Evolutionary conservation across 2,329 filamentous ascomycete species (phyloP).

Genomic region (Didymella keratinophila): DNA sequence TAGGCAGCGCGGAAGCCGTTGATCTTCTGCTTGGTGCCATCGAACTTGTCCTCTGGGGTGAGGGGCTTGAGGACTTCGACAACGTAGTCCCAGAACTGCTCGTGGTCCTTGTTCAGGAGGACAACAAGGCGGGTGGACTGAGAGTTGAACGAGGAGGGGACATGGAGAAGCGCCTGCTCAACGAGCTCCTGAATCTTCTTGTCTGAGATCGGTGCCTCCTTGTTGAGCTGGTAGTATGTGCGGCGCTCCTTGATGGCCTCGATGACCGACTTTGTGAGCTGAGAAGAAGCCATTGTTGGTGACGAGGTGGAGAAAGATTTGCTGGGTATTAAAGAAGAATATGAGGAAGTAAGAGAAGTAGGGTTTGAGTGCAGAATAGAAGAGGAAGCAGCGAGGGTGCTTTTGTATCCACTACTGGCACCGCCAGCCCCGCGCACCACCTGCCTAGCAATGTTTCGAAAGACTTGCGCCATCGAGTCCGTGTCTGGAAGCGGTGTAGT

Average conservation of each 20-base stretch:
- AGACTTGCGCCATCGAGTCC: slow-evolving; percentile 41
- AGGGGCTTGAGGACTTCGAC: slow-evolving; percentile 70
- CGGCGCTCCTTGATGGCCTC: slow-evolving; percentile 73
- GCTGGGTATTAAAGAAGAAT: slow-evolving; percentile 18
- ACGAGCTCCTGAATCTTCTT: slow-evolving; percentile 70
- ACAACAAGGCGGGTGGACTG: slow-evolving; percentile 82
- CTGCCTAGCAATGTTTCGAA: slow-evolving; percentile 45
- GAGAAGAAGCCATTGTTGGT: slow-evolving; percentile 48
- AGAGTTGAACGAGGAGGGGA: slow-evolving; percentile 87
- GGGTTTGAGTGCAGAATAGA: slow-evolving; percentile 15
- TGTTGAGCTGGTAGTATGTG: slow-evolving; percentile 72
- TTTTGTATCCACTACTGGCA: slow-evolving; percentile 35
- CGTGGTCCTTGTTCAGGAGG: slow-evolving; percentile 82
- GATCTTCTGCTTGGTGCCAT: slow-evolving; percentile 60
- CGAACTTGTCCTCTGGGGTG: slow-evolving; percentile 71
- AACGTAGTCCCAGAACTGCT: slow-evolving; percentile 83
- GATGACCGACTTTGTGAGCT: slow-evolving; percentile 50
- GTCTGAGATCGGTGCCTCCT: slow-evolving; percentile 66
- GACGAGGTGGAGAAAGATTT: slow-evolving; percentile 31
- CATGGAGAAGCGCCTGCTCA: slow-evolving; percentile 67
- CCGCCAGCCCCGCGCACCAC: slow-evolving; percentile 22
- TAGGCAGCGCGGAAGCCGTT: slow-evolving; percentile 73
- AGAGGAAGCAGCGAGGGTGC: slow-evolving; percentile 19
- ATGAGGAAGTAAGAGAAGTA: slow-evolving; percentile 15
- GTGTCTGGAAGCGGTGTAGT: slow-evolving; percentile 24